Base-by-base conservation (phyloP, 768 basidiomycete genomes). In the Tricholoma terreum region DNA sequence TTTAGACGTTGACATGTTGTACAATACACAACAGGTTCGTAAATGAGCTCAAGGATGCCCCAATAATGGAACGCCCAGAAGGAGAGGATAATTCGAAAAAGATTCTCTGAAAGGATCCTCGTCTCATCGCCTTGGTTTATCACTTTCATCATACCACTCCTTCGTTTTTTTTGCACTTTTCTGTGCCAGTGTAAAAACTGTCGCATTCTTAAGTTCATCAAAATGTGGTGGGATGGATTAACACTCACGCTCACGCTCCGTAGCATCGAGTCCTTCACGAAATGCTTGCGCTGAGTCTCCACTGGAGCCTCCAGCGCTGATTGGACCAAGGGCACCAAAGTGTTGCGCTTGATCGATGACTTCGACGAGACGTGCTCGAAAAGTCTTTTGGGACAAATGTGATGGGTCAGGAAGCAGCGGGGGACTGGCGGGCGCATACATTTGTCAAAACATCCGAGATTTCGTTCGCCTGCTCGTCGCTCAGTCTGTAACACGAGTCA, bases 221-320 rank as follows among this genome's bases (percentile, higher is more conserved):
- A 22, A 11, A 31, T 30, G 38, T n/a, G 14, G 30, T 31, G 27
- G 27, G 9, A 10, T 49, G 17, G 27, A 31, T 21, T n/a, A 17
- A 45, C n/a, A 77, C 86, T 79, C 68, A 96, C 94, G 63, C 77
- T 96, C 93, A 61, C 95, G 82, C 69, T 98, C 94, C 12, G 91
- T 92, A n/a, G 83, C 85, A 55, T 98, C 94, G 58, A 98, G 81
- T 1, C 94, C 95, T 69, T 96, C 94, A 61, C 92, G 78, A 66
- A 98, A 98, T 11, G 82, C 75, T 61, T 89, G 87, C 6, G 90
- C 84, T 1, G 75, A 67, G 60, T 88, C 86, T 12, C 80, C 83
- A 6, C 77, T 74, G 10, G 77, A 69, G 4, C 81, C 75, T 3
- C 81, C 80, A 10, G 79, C 78, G 17, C 82, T 81, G n/a, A 78